Base-by-base conservation (phyloP, 176 grass and related monocot species). In the Tillandsia leiboldiana region DNA sequence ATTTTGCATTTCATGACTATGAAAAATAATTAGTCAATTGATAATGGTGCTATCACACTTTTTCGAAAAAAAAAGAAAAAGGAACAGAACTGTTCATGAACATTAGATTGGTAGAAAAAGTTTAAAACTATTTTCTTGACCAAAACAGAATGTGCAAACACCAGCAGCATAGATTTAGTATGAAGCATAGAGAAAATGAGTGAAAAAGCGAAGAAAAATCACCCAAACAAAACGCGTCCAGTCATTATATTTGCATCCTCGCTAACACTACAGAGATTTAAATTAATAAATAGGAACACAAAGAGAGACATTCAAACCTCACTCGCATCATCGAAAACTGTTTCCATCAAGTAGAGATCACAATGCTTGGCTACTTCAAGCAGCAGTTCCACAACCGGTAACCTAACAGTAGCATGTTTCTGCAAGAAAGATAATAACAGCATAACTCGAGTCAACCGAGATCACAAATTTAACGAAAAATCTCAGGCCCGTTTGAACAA, bases 281-380 rank as follows among this genome's bases (percentile, higher is more conserved):
- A 17, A 57, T 14, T 8, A 2, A 70, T 14, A 67, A 48, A 14
- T 54, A 70, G 51, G 15, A 18, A 15, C 13, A 52, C 1, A 62
- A 13, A 12, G 22, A 8, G 20, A 81, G 33, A 42, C 3, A 83
- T 51, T 8, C 33, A 61, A 69, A 93, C 94, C 94, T 90, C 84
- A 50, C 87, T 99, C 28, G 90, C 82, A 66, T 99, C 84, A 68
- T 99, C 87, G 73, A 84, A 65, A 71, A 99, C 78, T 70, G 94
- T 99, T 83, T 93, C 94, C 87, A 99, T 93, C 49, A 99, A 73
- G 75, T 99, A 99, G 17, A 99, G 48, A 78, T 99, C 94, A 72
- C 86, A 92, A 50, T 72, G 51, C 70, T 83, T 93, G 17, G 74
- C 67, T 74, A 99, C 75, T 70, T 99, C 84, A 14, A 79, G 62